Base-by-base conservation (phyloP, 257 asterid genomes). In the Henckelia pumila region DNA sequence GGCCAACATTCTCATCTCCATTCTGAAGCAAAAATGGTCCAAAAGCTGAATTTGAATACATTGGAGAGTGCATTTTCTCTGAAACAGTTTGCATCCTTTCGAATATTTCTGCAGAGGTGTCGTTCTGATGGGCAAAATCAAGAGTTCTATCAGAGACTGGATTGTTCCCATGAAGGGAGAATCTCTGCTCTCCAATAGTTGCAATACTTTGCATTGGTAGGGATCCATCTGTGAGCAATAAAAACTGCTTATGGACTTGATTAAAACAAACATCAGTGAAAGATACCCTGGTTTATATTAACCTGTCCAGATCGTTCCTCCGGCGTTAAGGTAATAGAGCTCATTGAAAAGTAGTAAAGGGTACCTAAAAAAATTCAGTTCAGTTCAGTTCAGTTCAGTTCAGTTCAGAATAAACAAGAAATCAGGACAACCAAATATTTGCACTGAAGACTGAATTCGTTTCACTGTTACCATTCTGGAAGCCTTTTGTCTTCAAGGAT, bases 241-340 rank as follows among this genome's bases (percentile, higher is more conserved):
- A 55, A 58, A 44, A 44, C 59, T 61, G 20, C 33, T 59, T 21
- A 37, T 56, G 3, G 20, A 25, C 19, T 35, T 60, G 64, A 61
- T 28, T 20, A 14, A 22, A 33, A 13, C 40, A 56, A 58, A 28
- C 61, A 50, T 19, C 7, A 28, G 6, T 3, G 11, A 21, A 25
- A 19, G 21, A 44, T 19, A 20, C 44, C 50, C 28, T 53, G 33
- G 59, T 17, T 69, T 16, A 5, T 19, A 7, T 28, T 29, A 71
- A 88, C 96, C 96, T 77, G 96, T 89, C 96, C 96, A 87, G 63
- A 89, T 83, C 68, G 96, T 69, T 74, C 88, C 88, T 73, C 96
- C 96, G 0, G 95, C 74, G 52, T 81, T 89, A 50, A 89, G 89
- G 73, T 85, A 89, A 74, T 89, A 89, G 69, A 89, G 96, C 80